Evolutionary conservation across 2,329 filamentous ascomycete genomes (phyloP).

Genomic region (Fusarium burgessii): DNA sequence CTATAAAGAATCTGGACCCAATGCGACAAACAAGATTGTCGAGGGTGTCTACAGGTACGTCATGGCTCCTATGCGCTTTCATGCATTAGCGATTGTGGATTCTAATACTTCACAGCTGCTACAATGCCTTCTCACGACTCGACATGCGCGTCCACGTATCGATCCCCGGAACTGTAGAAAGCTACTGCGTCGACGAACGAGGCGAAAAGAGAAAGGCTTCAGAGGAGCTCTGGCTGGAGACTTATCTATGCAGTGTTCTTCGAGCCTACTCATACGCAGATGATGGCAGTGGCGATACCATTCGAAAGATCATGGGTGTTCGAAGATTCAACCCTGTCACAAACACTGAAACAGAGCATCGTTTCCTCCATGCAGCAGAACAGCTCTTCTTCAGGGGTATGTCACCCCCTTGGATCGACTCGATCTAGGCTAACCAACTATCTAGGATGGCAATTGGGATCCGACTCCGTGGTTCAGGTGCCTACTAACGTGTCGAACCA

Average conservation of each 20-base stretch:
- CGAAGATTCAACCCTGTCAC: conserved; percentile 97
- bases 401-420: conserved; percentile 16
- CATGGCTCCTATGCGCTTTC: background rate
- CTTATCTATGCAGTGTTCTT: conserved; percentile 94
- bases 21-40: conserved; percentile 81
- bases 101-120: conserved; percentile 69
- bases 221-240: conserved; percentile 96
- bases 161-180: conserved; percentile 95
- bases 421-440: conserved; percentile 37
- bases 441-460: conserved; percentile 91
- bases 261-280: conserved; percentile 97
- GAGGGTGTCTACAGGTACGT: conserved; percentile 92
- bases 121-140: conserved; percentile 98
- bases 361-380: conserved; percentile 93
- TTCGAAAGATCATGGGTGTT: conserved; percentile 97
- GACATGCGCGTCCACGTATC: conserved; percentile 99
- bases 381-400: conserved; percentile 92
- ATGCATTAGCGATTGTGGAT: conserved; percentile 48
- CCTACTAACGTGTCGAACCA: conserved; percentile 98
- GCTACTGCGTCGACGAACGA: conserved; percentile 96
- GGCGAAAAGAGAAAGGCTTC: conserved; percentile 94
- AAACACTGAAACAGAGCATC: conserved; percentile 97
- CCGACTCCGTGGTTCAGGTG: conserved; percentile 96
- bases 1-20: conserved; percentile 85
- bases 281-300: conserved; percentile 91